Evolutionary conservation across 306 rosid species (phyloP), one percentile per base, ranked within the genome.

Genomic region (Vicia villosa): DNA sequence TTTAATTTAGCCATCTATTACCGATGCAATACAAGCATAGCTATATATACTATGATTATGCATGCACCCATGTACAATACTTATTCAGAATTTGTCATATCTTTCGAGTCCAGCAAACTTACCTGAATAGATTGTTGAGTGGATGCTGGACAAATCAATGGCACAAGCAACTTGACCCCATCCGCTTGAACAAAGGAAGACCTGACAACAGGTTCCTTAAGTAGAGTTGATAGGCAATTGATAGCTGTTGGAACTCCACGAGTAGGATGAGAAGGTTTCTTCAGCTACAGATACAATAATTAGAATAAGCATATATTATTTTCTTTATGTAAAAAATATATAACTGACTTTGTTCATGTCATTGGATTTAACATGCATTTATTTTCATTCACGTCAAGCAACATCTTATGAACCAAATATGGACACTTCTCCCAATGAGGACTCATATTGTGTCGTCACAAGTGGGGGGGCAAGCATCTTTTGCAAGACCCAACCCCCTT

Each of bases 121-220:
- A 89, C 99, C 95, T 95, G 99, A 75, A 87, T 91, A 57, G 97
- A 91, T 65, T 91, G 99, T 81, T 89, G 99, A 42, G 97, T 91
- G 72, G 97, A 91, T 76, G 97, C 99, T 13, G 99, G 99, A 75
- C 91, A 57, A 69, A 95, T 85, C 72, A 95, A 85, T 69, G 99
- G 97, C 77, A 89, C 78, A 57, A 95, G 96, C 85, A 95, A 78
- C 83, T 89, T 95, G 82, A 91, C 88, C 70, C 99, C 97, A 61
- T 95, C 97, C 6, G 88, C 86, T 80, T 83, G 88, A 71, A 91
- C 95, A 85, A 95, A 95, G 69, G 88, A 84, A 72, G 90, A 91
- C 76, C 96, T 87, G 75, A 89, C 97, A 11, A 87, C 77, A 36
- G 89, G 95, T 83, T 95, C 99, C 91, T 89, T 95, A 21, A 95